These are phyloP conservation scores for Triticum turgidum DNA, from an alignment of 176 grass and related monocot genomes.

Conservation along the genomic window DNA sequence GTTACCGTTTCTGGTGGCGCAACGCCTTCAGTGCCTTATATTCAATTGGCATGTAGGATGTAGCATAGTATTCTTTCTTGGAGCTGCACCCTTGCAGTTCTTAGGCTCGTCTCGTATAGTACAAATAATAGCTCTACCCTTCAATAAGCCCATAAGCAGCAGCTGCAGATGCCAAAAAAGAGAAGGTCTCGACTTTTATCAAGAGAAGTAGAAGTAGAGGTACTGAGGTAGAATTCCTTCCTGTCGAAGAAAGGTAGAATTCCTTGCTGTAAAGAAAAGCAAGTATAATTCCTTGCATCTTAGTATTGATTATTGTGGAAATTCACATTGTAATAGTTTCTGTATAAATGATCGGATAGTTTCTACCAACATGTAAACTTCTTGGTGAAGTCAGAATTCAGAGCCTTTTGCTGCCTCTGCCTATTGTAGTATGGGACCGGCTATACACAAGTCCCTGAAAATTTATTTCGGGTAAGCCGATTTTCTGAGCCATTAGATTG, in stretches of 20 bases:
- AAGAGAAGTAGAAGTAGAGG: constrained; percentile 23
- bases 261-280: background rate
- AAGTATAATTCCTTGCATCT: constrained; percentile 7
- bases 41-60: constrained; percentile 39
- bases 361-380: background rate
- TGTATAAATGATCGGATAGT: constrained; percentile 38
- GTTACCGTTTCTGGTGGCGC: constrained; percentile 7
- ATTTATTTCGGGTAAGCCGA: too few relatives aligned
- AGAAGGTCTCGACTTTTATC: background rate
- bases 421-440: background rate
- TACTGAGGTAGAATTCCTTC: constrained; percentile 12
- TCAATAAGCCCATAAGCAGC: constrained; percentile 31
- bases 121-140: constrained; percentile 14
- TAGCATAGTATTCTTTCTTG: constrained; percentile 45
- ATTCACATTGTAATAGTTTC: constrained; percentile 34
- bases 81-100: constrained; percentile 21
- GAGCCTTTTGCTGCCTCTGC: background rate
- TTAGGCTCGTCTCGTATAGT: constrained; percentile 18
- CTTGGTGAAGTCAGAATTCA: constrained; percentile 14
- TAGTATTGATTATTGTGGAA: constrained; percentile 23
- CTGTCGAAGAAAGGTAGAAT: background rate
- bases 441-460: too few relatives aligned
- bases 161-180: background rate
- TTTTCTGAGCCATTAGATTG: too few relatives aligned
- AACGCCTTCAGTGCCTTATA: constrained; percentile 23